phyloP scores from a whole-genome alignment of 2,329 filamentous ascomycete genomes.

The Claviceps digitariae region DNA sequence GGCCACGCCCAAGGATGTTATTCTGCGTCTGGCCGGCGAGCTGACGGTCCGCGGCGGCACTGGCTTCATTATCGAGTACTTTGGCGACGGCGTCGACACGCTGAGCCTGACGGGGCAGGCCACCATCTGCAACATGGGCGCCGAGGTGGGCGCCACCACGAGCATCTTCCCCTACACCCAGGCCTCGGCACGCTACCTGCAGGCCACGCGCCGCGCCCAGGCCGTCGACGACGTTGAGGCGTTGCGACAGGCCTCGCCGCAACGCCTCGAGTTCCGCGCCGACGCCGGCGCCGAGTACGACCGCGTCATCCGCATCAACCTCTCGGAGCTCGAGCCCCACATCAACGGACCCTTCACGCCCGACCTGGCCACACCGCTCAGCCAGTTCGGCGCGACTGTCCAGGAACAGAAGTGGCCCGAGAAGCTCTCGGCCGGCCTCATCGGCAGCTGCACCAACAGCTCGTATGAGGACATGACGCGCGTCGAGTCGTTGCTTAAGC shows the following conservation, averaged over 20 bases:
- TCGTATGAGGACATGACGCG: slow-evolving; percentile 98
- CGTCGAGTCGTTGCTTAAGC: slow-evolving; percentile 82
- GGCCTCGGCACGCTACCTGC: slow-evolving; percentile 72
- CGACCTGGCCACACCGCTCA: slow-evolving; percentile 84
- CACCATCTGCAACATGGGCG: slow-evolving; percentile 80
- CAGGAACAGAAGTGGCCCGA: slow-evolving; percentile 79
- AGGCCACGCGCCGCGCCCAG: slow-evolving; percentile 55
- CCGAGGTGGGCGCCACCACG: slow-evolving; percentile 88
- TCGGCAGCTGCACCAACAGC: slow-evolving; percentile 97
- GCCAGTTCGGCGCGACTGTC: slow-evolving; percentile 75
- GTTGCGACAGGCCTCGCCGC: slow-evolving; percentile 43
- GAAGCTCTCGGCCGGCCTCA: slow-evolving; percentile 81
- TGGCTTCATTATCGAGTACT: slow-evolving; percentile 89
- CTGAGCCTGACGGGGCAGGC: slow-evolving; percentile 89
- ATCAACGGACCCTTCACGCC: slow-evolving; percentile 97
- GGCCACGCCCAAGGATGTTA: slow-evolving; percentile 92
- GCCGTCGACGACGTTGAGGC: slow-evolving; percentile 55
- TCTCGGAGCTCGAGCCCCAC: slow-evolving; percentile 82
- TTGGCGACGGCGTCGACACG: slow-evolving; percentile 76
- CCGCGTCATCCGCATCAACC: slow-evolving; percentile 77
- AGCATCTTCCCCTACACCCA: slow-evolving; percentile 88
- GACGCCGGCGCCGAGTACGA: slow-evolving; percentile 81
- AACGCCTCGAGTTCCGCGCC: slow-evolving; percentile 55
- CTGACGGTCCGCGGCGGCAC: slow-evolving; percentile 90
- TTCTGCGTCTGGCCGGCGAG: slow-evolving; percentile 75